Evolutionary conservation across 352 stramenopile species (phyloP).

Genomic region (Pythium monospermum): DNA sequence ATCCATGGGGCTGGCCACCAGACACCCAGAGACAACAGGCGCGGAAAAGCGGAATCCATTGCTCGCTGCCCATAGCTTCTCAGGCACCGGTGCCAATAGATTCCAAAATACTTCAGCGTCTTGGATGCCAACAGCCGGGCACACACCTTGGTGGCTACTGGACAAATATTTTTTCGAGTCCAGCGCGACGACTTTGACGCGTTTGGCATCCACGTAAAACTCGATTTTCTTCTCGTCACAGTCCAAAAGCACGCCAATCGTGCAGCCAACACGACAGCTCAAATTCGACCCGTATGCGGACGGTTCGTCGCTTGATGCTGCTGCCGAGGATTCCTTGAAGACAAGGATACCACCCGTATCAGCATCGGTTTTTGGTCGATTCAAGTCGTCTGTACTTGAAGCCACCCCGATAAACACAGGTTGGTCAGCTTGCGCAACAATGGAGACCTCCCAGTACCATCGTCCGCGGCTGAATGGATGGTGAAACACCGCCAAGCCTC

Average conservation of each 20-base stretch:
- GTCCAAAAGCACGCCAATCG: constrained; percentile 55
- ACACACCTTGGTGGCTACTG: constrained; percentile 25
- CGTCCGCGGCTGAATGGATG: constrained; percentile 47
- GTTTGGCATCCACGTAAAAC: constrained; percentile 42
- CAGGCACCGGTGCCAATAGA: constrained; percentile 41
- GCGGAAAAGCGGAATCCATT: constrained; percentile 51
- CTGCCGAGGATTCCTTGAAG: constrained; percentile 24
- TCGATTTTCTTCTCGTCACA: constrained; percentile 62
- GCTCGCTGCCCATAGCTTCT: constrained; percentile 54
- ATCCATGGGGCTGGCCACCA: constrained; percentile 53
- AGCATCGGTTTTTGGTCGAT: constrained; percentile 19
- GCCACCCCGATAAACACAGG: constrained; percentile 75
- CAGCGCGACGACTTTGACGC: constrained; percentile 31
- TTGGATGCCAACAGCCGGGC: constrained; percentile 51
- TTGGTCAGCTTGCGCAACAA: constrained; percentile 37
- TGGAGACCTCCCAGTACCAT: constrained; percentile 82
- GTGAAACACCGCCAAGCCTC: constrained; percentile 66
- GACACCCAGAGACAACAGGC: constrained; percentile 54
- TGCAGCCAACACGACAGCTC: constrained; percentile 29
- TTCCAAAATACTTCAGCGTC: constrained; percentile 66
- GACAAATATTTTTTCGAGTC: constrained; percentile 9
- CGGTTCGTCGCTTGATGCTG: constrained; percentile 4
- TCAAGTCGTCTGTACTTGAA: constrained; percentile 52
- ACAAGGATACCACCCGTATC: constrained; percentile 29
- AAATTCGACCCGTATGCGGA: constrained; percentile 6